Base-by-base conservation (phyloP, 768 basidiomycete species). In the Leccinum rimulosum region DNA sequence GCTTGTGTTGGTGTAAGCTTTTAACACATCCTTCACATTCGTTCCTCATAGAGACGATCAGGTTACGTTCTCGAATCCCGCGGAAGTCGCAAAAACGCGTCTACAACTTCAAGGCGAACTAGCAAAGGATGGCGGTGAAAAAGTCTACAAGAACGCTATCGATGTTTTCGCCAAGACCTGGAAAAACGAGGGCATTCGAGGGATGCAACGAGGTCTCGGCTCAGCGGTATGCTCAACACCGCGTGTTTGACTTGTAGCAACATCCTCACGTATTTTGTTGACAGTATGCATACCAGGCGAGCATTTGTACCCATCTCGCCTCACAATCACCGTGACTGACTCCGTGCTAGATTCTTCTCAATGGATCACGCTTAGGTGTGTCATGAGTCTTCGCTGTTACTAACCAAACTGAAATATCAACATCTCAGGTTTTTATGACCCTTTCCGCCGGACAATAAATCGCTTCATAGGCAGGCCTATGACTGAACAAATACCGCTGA, bases 51-150 rank as follows among this genome's bases (percentile, higher is more conserved):
- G 33, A 19, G 22, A 12, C 1, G 36, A 9, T n/a, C 65, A 92
- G 90, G 89, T 92, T 52, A 90, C 90, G 8, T 75, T 91, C 56
- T 90, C 89, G 5, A 91, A 91, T 64, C 86, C 88, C 12, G 87
- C 86, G 5, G 88, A 89, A 65, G 70, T 74, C 22, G 90, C 91
- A 49, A 98, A 98, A 76, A 98, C 97, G 45, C 88, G 96, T 56
- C 76, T 99, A 53, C 97, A 99, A 72, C 82, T 99, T 27, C 95
- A 98, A 70, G 97, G 96, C 27, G 97, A 98, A 73, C 84, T 99
- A 11, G 85, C 90, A 35, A 93, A 89, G 68, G 81, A 75, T 7
- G 85, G 88, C 9, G 81, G 80, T 15, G 62, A 73, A 63, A 91
- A 85, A 69, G 91, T 98, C 3, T 99, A 99, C 78, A 91, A 84